These are phyloP conservation scores for Ilyonectria sp. DNA, from an alignment of 2,329 filamentous ascomycete species.

Conservation along the genomic window DNA sequence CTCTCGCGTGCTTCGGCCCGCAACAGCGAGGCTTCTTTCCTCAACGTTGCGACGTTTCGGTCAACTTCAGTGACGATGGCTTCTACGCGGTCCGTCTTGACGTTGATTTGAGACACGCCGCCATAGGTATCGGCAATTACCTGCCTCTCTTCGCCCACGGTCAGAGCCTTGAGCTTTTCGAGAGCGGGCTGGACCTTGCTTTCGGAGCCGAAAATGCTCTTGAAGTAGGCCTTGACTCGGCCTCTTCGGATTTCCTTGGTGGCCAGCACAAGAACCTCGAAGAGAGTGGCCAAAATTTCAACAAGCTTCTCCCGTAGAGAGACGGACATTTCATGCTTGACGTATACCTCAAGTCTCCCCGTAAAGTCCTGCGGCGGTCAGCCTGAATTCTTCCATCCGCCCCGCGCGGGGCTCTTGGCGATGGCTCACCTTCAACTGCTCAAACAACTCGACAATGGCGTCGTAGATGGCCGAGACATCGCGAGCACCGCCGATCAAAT, in stretches of 20 bases:
- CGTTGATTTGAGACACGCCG: conserved; percentile 53
- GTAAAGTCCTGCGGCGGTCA: conserved; percentile 57
- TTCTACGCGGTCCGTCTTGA: conserved; percentile 55
- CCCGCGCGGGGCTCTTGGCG: conserved; percentile 25
- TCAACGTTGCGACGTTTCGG: conserved; percentile 53
- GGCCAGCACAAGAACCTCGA: conserved; percentile 62
- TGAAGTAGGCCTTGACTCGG: conserved; percentile 59
- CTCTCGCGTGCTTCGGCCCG: conserved; percentile 54
- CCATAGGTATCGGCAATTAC: conserved; percentile 62
- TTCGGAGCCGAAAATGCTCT: conserved; percentile 56
- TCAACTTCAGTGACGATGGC: conserved; percentile 54
- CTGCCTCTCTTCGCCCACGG: conserved; percentile 58
- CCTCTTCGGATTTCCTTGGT: conserved; percentile 59
- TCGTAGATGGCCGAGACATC: conserved; percentile 63
- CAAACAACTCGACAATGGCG: conserved; percentile 61
- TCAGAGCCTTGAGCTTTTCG: conserved; percentile 58
- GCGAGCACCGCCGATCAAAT: conserved; percentile 60
- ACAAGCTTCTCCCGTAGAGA: conserved; percentile 58
- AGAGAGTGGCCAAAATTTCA: conserved; percentile 59
- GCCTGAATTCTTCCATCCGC: conserved; percentile 12
- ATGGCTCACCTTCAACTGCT: conserved; percentile 53
- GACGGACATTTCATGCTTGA: conserved; percentile 55
- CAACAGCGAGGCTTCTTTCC: conserved; percentile 52
- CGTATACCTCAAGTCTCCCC: conserved; percentile 58
- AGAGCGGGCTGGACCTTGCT: conserved; percentile 58